Conservation (phyloP, 139 green algal species). For the Diplosphaera chodatii region DNA sequence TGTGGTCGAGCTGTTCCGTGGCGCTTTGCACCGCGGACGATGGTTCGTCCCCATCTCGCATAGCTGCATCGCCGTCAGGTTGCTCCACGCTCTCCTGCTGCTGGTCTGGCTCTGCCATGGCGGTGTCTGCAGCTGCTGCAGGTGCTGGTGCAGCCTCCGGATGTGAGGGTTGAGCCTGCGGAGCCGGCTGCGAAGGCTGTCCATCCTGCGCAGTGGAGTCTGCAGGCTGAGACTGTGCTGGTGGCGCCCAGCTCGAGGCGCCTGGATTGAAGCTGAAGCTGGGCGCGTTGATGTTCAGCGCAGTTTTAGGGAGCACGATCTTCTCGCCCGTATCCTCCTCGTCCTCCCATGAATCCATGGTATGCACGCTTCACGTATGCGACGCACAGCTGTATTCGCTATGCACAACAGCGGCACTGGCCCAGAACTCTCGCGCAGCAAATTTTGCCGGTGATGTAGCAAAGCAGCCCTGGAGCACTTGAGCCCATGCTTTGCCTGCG, state of each 20-base stretch:
- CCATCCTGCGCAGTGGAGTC: not conserved
- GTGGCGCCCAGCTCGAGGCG: constrained; percentile 35
- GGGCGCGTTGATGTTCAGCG: constrained; percentile 48
- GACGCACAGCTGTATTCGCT: too few species aligned
- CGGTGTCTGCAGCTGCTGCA: not conserved
- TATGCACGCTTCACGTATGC: too few species aligned
- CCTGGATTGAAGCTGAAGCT: constrained; percentile 63
- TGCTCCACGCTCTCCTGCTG: too few species aligned
- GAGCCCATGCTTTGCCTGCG: too few species aligned
- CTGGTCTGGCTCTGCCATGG: not conserved
- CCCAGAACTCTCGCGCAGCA: too few species aligned
- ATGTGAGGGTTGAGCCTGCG: constrained; percentile 1
- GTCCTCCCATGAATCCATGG: constrained; percentile 48
- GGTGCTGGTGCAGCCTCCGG: not conserved
- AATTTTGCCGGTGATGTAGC: too few species aligned
- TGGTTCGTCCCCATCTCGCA: too few species aligned
- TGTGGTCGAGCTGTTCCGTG: not conserved
- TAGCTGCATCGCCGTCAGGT: not conserved
- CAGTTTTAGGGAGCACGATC: not conserved
- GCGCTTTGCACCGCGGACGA: too few species aligned
- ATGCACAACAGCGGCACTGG: too few species aligned
- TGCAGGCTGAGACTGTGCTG: constrained; percentile 8
- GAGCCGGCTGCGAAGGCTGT: not conserved
- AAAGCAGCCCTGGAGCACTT: too few species aligned
- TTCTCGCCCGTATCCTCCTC: constrained; percentile 14